A percentile compares a stretch with the other conserved stretches of the same genome.
Evolutionary conservation across 441 rosid genomes (phyloP).

Genomic region (Gossypium lobatum): DNA sequence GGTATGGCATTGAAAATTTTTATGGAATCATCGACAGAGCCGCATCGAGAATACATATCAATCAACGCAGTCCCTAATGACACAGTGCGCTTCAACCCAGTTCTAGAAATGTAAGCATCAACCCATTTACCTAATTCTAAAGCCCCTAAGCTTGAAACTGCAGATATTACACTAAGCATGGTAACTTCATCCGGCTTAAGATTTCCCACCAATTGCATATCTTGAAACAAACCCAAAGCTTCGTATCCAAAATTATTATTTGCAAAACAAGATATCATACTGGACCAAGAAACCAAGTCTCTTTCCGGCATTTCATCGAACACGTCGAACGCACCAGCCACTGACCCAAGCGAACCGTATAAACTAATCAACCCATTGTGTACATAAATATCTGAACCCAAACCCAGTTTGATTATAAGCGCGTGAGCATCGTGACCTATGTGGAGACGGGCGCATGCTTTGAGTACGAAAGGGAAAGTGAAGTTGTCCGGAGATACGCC

Average conservation of each 20-base stretch:
- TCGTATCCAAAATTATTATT: conserved; percentile 29
- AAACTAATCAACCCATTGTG: conserved; percentile 33
- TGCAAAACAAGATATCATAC: conserved; percentile 26
- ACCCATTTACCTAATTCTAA: conserved; percentile 38
- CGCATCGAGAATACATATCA: conserved; percentile 41
- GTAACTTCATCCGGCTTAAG: conserved; percentile 28
- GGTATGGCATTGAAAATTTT: conserved; percentile 30
- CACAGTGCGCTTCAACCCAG: conserved; percentile 16
- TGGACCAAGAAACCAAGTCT: conserved; percentile 36
- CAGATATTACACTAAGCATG: conserved; percentile 31
- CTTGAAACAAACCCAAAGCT: conserved; percentile 29
- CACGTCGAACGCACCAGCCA: conserved; percentile 20
- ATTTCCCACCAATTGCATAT: conserved; percentile 27
- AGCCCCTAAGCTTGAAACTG: conserved; percentile 27
- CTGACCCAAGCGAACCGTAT: conserved; percentile 22
- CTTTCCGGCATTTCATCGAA: conserved; percentile 27
- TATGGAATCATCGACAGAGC: conserved; percentile 28
- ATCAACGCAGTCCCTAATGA: conserved; percentile 30
- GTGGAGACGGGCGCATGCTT: conserved; percentile 34
- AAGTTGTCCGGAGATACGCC: conserved; percentile 35
- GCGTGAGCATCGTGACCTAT: conserved; percentile 28
- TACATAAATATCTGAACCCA: conserved; percentile 23
- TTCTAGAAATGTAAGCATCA: conserved; percentile 19
- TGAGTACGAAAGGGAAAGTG: conserved; percentile 52
- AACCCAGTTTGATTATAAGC: conserved; percentile 30